Conservation (phyloP, 257 asterid genomes). For the Capsicum baccatum region DNA sequence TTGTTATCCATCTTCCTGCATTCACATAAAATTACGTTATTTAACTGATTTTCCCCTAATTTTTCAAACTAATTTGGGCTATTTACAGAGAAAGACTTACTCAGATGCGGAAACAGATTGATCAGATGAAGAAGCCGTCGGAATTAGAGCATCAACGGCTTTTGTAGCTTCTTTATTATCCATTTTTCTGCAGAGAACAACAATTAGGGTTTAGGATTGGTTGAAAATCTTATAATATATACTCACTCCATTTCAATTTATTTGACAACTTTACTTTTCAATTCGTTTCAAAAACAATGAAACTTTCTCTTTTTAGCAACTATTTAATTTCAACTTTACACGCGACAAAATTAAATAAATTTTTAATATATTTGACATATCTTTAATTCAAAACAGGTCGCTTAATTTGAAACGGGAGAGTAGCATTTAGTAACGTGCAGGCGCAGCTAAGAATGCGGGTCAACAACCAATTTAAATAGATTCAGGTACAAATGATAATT, state of each 20-base stretch:
- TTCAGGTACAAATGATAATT: not conserved
- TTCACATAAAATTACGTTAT: not conserved
- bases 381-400: no score
- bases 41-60: not conserved
- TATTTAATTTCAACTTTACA: no score
- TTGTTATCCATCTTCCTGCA: constrained; percentile 22
- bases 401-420: no score
- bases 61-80: not conserved
- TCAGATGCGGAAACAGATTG: not conserved
- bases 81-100: not conserved
- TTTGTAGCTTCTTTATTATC: constrained; percentile 3
- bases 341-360: no score
- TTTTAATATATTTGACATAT: no score
- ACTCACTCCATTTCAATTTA: not conserved
- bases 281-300: no score
- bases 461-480: not conserved
- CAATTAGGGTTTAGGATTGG: constrained; percentile 18
- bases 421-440: not conserved
- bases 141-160: not conserved
- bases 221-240: not conserved
- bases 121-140: not conserved
- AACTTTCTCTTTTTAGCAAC: no score
- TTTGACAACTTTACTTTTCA: no score
- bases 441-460: constrained; percentile 11
- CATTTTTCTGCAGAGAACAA: not conserved